A percentile compares a stretch with the other conserved stretches of the same genome.
Evolutionary conservation across 2,329 filamentous ascomycete species (phyloP).

Genomic region (Stagonosporopsis chrysanthemi): DNA sequence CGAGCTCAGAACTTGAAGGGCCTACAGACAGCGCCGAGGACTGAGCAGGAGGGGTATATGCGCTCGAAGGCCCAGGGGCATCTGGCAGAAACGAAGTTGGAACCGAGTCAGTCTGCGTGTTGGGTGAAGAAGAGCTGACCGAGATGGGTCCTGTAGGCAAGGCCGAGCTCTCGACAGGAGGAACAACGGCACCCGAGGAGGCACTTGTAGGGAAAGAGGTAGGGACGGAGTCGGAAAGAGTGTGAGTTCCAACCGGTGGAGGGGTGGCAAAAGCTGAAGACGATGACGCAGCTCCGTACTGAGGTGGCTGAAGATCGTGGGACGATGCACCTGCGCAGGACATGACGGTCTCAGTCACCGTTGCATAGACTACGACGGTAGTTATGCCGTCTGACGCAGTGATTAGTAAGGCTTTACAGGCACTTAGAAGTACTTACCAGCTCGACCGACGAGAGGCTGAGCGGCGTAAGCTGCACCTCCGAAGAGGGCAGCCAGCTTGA

Average conservation of each 20-base stretch:
- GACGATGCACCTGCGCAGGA: constrained; percentile 47
- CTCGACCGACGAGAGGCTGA: constrained; percentile 28
- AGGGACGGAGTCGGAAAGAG: constrained; percentile 17
- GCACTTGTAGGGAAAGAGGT: constrained; percentile 12
- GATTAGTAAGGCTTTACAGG: constrained; percentile 14
- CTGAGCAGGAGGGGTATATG: constrained; percentile 1
- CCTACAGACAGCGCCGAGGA: constrained; percentile 5
- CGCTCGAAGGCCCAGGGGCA: neutral
- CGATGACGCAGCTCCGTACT: constrained; percentile 11
- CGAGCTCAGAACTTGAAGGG: neutral
- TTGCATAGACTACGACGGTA: constrained; percentile 49
- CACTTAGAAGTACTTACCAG: constrained; percentile 28
- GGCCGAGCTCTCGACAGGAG: constrained; percentile 17
- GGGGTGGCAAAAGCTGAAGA: constrained; percentile 16
- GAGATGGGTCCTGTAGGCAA: constrained; percentile 11
- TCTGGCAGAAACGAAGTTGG: neutral
- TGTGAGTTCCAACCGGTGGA: constrained; percentile 11
- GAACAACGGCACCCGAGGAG: constrained; percentile 9
- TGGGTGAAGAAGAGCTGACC: constrained; percentile 7
- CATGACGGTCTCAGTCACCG: constrained; percentile 51
- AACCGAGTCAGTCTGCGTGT: neutral
- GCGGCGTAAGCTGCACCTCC: constrained; percentile 32
- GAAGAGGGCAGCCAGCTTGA: constrained; percentile 35
- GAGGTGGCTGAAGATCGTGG: constrained; percentile 21
- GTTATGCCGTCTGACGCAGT: constrained; percentile 30